These are phyloP conservation scores for Blastocladiella britannica DNA, from an alignment of 192 early-diverging fungal species.

Conservation along the genomic window DNA sequence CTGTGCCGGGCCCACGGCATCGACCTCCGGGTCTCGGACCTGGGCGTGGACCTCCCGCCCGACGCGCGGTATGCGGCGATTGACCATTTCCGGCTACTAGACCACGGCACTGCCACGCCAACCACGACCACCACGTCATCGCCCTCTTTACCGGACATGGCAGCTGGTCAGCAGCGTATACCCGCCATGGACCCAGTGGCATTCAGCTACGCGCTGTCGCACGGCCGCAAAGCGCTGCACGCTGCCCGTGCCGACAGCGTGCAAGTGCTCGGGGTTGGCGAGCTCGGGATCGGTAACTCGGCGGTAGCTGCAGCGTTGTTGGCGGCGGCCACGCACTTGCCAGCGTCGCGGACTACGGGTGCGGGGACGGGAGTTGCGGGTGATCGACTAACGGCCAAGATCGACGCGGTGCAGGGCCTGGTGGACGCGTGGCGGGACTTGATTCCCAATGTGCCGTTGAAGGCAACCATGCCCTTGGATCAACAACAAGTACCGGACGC, in stretches of 20 bases:
- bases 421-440: not conserved
- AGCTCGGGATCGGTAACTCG: slow-evolving; percentile 13
- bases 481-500: too few relatives aligned
- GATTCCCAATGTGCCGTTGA: not conserved
- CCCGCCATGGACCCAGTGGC: slow-evolving; percentile 8
- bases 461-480: slow-evolving; percentile 1
- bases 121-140: slow-evolving; percentile 4
- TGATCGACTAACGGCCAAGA: slow-evolving; percentile 6
- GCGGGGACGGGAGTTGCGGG: slow-evolving; percentile 10
- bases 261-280: slow-evolving; percentile 6
- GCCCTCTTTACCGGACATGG: slow-evolving; percentile 6
- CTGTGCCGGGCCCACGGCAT: not conserved
- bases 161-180: too few relatives aligned
- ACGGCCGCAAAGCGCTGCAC: slow-evolving; percentile 3
- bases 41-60: not conserved
- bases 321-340: slow-evolving; percentile 3
- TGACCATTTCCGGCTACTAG: not conserved
- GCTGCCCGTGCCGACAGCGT: not conserved
- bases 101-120: not conserved
- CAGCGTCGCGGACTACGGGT: slow-evolving; percentile 8
- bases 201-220: slow-evolving; percentile 5
- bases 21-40: not conserved
- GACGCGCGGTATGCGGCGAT: not conserved
- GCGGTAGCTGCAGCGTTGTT: slow-evolving; percentile 7
- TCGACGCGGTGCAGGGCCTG: not conserved